A percentile compares a stretch with the other conserved stretches of the same genome.
Evolutionary conservation across 345 rosid genomes (phyloP).

Genomic region (Citrus sinensis): DNA sequence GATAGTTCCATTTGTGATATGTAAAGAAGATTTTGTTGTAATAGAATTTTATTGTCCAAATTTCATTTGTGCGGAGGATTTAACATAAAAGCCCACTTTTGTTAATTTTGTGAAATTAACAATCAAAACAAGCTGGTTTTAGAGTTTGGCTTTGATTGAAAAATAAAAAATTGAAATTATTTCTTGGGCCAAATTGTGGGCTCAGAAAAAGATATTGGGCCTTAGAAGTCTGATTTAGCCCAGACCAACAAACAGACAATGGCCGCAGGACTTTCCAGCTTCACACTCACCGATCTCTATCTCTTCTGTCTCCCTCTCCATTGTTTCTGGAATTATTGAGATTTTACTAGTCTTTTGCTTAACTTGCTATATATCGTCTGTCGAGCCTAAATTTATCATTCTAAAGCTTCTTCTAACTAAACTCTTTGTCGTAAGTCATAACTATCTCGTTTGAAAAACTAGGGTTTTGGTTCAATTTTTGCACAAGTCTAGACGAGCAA

Average conservation of each 20-base stretch:
- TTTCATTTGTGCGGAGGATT: no score
- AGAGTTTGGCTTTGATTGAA: no score
- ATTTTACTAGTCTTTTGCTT: not conserved
- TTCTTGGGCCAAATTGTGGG: no score
- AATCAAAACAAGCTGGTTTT: no score
- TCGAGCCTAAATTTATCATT: no score
- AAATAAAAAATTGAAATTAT: no score
- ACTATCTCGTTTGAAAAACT: not conserved
- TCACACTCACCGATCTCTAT: not conserved
- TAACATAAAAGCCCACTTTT: no score
- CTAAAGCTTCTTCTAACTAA: not conserved
- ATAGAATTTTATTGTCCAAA: no score
- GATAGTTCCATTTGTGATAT: no score
- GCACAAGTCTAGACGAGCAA: not conserved
- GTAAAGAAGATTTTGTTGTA: no score
- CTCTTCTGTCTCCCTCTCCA: not conserved
- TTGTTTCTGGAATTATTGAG: not conserved
- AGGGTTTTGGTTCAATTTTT: not conserved
- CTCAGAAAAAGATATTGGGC: not conserved
- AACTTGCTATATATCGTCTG: not conserved
- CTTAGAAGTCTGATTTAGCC: not conserved
- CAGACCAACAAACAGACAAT: not conserved
- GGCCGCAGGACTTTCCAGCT: no score
- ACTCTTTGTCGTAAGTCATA: not conserved
- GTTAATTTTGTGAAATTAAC: no score